phyloP scores from a whole-genome alignment of 2,329 filamentous ascomycete genomes.

The Trichophyton equinum region DNA sequence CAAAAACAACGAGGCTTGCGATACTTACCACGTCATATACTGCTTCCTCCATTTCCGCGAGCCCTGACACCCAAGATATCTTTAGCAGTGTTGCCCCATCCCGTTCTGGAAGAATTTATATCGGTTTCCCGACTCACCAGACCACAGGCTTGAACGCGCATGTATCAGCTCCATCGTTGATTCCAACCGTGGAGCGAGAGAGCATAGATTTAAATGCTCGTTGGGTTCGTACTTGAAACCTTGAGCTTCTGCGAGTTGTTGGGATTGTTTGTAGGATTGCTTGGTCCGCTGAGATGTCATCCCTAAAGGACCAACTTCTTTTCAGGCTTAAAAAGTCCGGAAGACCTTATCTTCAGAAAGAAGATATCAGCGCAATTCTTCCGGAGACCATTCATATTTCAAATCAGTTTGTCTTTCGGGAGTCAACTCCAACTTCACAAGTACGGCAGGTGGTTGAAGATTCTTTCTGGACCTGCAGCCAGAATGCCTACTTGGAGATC shows the following conservation, averaged over 20 bases:
- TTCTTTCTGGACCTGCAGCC: constrained; percentile 88
- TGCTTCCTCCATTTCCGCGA: constrained; percentile 56
- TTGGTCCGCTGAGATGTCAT: constrained; percentile 75
- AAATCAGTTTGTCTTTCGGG: constrained; percentile 74
- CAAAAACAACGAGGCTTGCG: constrained; percentile 71
- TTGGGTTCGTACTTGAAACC: constrained; percentile 90
- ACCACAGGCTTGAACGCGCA: constrained; percentile 90
- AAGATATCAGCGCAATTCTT: constrained; percentile 54
- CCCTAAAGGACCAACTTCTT: constrained; percentile 52
- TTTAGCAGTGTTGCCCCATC: constrained; percentile 83
- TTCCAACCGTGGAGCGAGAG: constrained; percentile 92
- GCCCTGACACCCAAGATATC: constrained; percentile 38
- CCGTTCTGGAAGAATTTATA: constrained; percentile 85
- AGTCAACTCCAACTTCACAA: constrained; percentile 76
- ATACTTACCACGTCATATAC: constrained; percentile 88
- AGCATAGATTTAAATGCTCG: constrained; percentile 93
- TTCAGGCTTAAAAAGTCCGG: constrained; percentile 26
- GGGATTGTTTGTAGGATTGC: constrained; percentile 82
- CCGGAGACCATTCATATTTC: constrained; percentile 71
- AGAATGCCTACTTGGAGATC: constrained; percentile 69
- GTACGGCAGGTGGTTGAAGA: constrained; percentile 84
- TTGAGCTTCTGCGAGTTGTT: constrained; percentile 79
- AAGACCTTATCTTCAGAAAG: constrained; percentile 45
- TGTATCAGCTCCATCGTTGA: constrained; percentile 88
- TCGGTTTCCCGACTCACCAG: constrained; percentile 94